These are phyloP conservation scores for Blepharisma undulans DNA, from an alignment of 169 alveolate species.

Conservation along the genomic window DNA sequence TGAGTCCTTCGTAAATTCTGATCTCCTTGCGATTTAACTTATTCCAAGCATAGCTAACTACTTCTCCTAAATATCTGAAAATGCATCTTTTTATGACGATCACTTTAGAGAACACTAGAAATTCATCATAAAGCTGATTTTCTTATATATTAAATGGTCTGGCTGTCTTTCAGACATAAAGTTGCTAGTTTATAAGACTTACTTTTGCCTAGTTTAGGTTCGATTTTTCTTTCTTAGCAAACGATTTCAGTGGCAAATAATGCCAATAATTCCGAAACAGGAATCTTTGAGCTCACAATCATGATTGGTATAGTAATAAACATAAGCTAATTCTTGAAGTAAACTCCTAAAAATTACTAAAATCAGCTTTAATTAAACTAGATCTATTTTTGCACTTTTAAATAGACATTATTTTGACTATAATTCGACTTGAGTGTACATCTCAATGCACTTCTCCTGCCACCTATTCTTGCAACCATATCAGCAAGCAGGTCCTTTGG, in stretches of 20 bases:
- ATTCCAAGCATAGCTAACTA: not conserved
- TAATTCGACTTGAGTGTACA: too few species aligned
- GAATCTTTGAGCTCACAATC: too few species aligned
- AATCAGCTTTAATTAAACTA: too few species aligned
- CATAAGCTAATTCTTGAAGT: too few species aligned
- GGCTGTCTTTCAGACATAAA: not conserved
- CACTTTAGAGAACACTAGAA: not conserved
- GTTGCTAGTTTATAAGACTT: not conserved
- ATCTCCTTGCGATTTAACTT: not conserved
- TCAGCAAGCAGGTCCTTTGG: too few species aligned
- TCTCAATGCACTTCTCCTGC: too few species aligned
- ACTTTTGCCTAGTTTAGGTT: not conserved
- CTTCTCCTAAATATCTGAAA: not conserved
- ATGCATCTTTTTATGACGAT: not conserved
- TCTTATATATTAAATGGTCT: not conserved
- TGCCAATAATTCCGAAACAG: not conserved
- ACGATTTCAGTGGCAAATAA: not conserved
- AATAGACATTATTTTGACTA: too few species aligned
- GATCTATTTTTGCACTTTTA: too few species aligned
- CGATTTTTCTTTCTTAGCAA: not conserved
- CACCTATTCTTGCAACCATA: too few species aligned
- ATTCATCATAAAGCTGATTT: slow-evolving; percentile 3
- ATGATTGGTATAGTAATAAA: too few species aligned
- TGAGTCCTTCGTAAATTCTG: not conserved
- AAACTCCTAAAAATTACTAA: too few species aligned